Evolutionary conservation across 1,284 basidiomycete genomes (phyloP).

Genomic region (Microbotryomycetes sp.): DNA sequence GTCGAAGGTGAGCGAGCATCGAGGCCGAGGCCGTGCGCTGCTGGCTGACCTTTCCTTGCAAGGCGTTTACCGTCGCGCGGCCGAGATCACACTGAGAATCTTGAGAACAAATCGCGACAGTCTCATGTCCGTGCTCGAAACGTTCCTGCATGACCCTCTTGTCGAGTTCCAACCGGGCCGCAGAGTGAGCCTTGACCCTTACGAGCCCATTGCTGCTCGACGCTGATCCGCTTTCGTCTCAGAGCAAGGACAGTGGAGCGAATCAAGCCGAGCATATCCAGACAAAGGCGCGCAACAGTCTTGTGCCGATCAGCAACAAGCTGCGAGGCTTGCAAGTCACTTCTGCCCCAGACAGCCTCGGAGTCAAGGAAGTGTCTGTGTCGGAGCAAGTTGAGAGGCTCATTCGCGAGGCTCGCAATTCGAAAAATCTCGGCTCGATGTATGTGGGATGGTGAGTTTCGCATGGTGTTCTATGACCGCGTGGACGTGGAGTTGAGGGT

Average conservation of each 20-base stretch:
- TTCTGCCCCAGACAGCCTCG: constrained; percentile 48
- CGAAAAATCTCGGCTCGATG: constrained; percentile 59
- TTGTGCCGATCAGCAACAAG: constrained; percentile 75
- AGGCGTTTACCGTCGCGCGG: constrained; percentile 87
- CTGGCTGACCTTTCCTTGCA: not conserved
- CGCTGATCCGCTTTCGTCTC: not conserved
- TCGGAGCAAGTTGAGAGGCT: constrained; percentile 81
- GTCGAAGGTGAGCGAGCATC: constrained; percentile 60
- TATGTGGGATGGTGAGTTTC: constrained; percentile 32
- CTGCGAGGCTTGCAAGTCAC: constrained; percentile 61
- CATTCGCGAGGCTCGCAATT: constrained; percentile 75
- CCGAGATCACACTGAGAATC: constrained; percentile 82
- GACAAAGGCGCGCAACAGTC: constrained; percentile 59
- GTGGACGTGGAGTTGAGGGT: not conserved
- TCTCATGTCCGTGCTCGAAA: constrained; percentile 91
- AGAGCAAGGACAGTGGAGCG: constrained; percentile 11
- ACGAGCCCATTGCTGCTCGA: too few relatives aligned
- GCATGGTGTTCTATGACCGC: not conserved
- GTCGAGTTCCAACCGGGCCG: constrained; percentile 71
- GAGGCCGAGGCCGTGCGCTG: not conserved
- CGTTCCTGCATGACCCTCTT: constrained; percentile 95
- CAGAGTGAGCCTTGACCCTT: constrained; percentile 10
- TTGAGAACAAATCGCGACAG: constrained; percentile 87
- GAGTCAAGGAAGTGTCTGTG: constrained; percentile 62
- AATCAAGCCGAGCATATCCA: constrained; percentile 5